These are phyloP conservation scores for Colletotrichum orchidophilum DNA, from an alignment of 2,329 filamentous ascomycete genomes.

Conservation along the genomic window DNA sequence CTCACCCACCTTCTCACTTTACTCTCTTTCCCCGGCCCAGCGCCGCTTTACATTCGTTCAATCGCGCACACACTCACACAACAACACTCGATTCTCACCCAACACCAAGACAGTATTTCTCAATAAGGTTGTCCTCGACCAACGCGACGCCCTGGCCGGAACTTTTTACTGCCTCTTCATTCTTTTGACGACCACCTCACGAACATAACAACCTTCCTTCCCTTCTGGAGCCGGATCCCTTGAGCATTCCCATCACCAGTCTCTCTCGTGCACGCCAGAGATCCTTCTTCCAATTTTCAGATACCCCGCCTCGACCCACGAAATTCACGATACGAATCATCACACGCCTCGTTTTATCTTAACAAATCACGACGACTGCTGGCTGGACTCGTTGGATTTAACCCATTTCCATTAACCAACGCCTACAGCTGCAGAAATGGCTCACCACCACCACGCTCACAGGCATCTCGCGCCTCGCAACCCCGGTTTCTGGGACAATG, in stretches of 20 bases:
- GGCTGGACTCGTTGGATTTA: slow-evolving; percentile 10
- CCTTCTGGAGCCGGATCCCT: background rate
- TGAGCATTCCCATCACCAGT: slow-evolving; percentile 15
- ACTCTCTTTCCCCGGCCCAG: slow-evolving; percentile 32
- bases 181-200: slow-evolving; percentile 27
- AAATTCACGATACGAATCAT: slow-evolving; percentile 19
- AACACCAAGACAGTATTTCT: background rate
- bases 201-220: background rate
- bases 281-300: slow-evolving; percentile 7
- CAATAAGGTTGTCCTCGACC: slow-evolving; percentile 3
- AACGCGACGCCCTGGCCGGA: slow-evolving; percentile 23
- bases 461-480: slow-evolving; percentile 25
- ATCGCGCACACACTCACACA: slow-evolving; percentile 2
- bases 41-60: slow-evolving; percentile 33
- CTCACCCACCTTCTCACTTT: slow-evolving; percentile 32
- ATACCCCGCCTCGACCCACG: slow-evolving; percentile 22
- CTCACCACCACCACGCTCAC: slow-evolving; percentile 28
- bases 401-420: background rate
- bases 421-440: slow-evolving; percentile 11
- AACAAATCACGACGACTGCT: slow-evolving; percentile 7
- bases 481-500: slow-evolving; percentile 30
- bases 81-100: background rate
- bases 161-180: slow-evolving; percentile 22
- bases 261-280: background rate
- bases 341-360: background rate